Conservation (phyloP, 805 yeast genomes). For the Schwanniomyces polymorphus region DNA sequence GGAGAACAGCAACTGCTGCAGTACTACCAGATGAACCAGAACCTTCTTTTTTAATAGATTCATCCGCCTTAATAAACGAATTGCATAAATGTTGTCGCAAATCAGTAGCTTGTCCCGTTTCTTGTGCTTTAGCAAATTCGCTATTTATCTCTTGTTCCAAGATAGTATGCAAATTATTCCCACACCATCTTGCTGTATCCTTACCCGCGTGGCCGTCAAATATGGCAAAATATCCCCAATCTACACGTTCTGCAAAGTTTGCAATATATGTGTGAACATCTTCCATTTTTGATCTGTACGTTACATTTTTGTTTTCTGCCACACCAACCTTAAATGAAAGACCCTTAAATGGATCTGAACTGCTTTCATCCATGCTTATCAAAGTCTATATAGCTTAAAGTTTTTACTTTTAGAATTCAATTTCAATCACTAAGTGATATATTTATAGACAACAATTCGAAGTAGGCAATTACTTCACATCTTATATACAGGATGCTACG, state of each 20-base stretch:
- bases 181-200: slow-evolving; percentile 93
- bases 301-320: slow-evolving; percentile 81
- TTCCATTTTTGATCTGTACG: slow-evolving; percentile 88
- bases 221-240: slow-evolving; percentile 93
- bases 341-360: slow-evolving; percentile 49
- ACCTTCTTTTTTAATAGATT: slow-evolving; percentile 55
- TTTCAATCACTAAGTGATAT: not conserved
- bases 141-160: slow-evolving; percentile 53
- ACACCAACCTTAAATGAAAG: slow-evolving; percentile 84
- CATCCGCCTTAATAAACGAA: slow-evolving; percentile 77
- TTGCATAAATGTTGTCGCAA: slow-evolving; percentile 65
- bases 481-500: not conserved
- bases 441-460: not conserved
- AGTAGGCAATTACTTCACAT: not conserved
- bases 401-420: not conserved
- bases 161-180: slow-evolving; percentile 73
- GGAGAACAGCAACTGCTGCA: slow-evolving; percentile 87
- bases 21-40: slow-evolving; percentile 87
- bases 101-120: slow-evolving; percentile 31
- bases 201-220: slow-evolving; percentile 98
- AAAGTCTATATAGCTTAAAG: not conserved
- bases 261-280: slow-evolving; percentile 93
- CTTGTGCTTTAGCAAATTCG: slow-evolving; percentile 15
- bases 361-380: not conserved
- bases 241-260: slow-evolving; percentile 85